Evolutionary conservation across 805 yeast species (phyloP), one percentile per base, ranked within the genome.

Genomic region (Pichia heedii): DNA sequence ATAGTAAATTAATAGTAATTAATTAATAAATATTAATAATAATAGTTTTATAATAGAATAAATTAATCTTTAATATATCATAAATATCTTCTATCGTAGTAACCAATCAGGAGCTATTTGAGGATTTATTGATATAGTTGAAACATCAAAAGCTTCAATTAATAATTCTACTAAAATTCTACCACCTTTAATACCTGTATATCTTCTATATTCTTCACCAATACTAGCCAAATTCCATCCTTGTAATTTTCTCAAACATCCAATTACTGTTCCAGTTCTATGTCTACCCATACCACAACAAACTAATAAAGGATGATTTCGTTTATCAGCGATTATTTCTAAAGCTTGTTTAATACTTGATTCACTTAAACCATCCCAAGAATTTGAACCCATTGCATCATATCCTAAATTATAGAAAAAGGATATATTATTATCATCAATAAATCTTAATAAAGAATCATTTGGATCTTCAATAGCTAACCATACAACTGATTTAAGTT

Each of bases 281-380:
- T 90, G 98, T 52, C 98, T 70, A 0, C 98, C 98, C 98, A 93
- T 93, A 13, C 97, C 96, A 55, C 97, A 93, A 61, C 97, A 93
- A 5, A 89, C 89, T 40, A 93, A 66, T 48, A 93, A 55, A 0
- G 98, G 97, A 55, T 86, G 85, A 58, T 79, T 77, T n/a, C 76
- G 71, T 49, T 73, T 73, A 53, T 85, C 75, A 36, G 81, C 76
- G 18, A 90, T 83, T 29, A 87, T 71, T 48, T 81, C 83, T 48
- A 90, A 65, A 1, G 96, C 95, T 48, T 78, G 79, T 22, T 77
- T 75, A 42, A 90, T 87, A 20, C 94, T 77, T 35, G 76, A 71
- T 56, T 88, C 96, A 18, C 88, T 84, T 30, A 90, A 69, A 11
- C 95, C 90, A 62, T 93, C 97, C 98, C 98, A 90, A 2, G 97